These are phyloP conservation scores for Candida broadrunensis DNA, from an alignment of 805 yeast genomes.

Conservation along the genomic window DNA sequence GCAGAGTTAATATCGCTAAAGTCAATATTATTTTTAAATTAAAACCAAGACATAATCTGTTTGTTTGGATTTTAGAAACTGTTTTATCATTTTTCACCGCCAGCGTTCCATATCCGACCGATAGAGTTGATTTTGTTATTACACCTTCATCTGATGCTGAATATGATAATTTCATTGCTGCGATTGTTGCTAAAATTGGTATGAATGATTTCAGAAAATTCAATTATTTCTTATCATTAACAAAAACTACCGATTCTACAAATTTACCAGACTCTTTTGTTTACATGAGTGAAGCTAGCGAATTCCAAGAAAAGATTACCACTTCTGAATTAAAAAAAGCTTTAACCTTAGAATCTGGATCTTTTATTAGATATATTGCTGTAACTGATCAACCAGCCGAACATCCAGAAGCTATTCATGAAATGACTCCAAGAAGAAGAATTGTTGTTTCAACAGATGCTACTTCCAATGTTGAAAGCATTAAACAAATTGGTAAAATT, in stretches of 20 bases:
- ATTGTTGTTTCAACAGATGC: conserved; percentile 54
- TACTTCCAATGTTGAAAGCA: conserved; percentile 48
- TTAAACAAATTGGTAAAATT: conserved; percentile 47
- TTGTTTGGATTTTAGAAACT: conserved; percentile 64
- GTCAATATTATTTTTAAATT: conserved; percentile 61
- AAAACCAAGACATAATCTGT: conserved; percentile 76
- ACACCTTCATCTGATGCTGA: conserved; percentile 45
- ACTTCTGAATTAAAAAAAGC: conserved; percentile 39
- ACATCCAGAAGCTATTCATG: conserved; percentile 61
- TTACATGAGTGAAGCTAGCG: conserved; percentile 86
- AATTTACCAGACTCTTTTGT: conserved; percentile 73
- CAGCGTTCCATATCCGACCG: conserved; percentile 52
- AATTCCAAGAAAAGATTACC: conserved; percentile 66
- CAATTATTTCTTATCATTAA: conserved; percentile 79
- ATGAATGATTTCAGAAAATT: conserved; percentile 76
- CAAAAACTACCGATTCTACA: conserved; percentile 73
- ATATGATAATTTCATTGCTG: conserved; percentile 73
- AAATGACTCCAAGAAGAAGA: conserved; percentile 51
- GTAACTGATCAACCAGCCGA: conserved; percentile 81
- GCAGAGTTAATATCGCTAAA: conserved; percentile 73
- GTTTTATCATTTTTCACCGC: conserved; percentile 56
- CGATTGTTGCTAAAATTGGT: conserved; percentile 77
- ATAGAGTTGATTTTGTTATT: conserved; percentile 61
- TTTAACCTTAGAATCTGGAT: conserved; percentile 44
- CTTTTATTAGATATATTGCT: conserved; percentile 62